Percentiles rank a stretch among this genome's conserved stretches.
These are phyloP conservation scores for button mushroom (Agaricus bisporus) DNA, from an alignment of 768 basidiomycete genomes.

Conservation along the genomic window DNA sequence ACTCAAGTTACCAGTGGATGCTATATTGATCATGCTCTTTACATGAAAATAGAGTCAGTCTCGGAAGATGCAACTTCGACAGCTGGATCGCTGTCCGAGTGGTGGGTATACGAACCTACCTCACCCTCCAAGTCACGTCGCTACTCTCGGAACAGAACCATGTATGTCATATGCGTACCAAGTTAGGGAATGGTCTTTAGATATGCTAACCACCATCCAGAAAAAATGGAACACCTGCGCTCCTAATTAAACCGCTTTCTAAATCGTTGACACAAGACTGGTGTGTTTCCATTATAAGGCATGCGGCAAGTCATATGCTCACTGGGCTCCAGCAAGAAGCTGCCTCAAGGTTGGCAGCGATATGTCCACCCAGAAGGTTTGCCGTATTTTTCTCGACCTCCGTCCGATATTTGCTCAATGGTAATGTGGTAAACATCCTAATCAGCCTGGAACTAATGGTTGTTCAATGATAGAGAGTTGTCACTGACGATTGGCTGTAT, in stretches of 20 bases:
- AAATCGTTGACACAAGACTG: background rate
- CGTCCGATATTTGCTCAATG: background rate
- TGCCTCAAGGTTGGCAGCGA: background rate
- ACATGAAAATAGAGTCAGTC: too few species aligned
- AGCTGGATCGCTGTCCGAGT: too few species aligned
- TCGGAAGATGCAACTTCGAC: too few species aligned
- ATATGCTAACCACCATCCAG: background rate
- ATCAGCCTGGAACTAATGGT: background rate
- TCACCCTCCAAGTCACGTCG: too few species aligned
- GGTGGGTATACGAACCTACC: too few species aligned
- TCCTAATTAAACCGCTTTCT: background rate
- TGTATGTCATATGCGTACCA: background rate
- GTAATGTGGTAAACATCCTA: background rate
- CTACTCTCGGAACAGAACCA: background rate
- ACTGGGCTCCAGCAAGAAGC: background rate
- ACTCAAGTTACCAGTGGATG: too few species aligned
- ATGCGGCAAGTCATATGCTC: too few species aligned
- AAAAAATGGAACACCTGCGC: background rate
- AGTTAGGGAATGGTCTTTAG: background rate
- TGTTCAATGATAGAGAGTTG: background rate
- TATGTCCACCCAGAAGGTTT: slow-evolving; percentile 1
- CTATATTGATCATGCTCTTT: too few species aligned
- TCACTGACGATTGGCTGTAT: slow-evolving; percentile 3
- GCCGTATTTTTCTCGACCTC: background rate
- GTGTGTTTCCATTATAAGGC: background rate